phyloP scores from a whole-genome alignment of 202 grass and related monocot species.

The Elaeis oleifera region DNA sequence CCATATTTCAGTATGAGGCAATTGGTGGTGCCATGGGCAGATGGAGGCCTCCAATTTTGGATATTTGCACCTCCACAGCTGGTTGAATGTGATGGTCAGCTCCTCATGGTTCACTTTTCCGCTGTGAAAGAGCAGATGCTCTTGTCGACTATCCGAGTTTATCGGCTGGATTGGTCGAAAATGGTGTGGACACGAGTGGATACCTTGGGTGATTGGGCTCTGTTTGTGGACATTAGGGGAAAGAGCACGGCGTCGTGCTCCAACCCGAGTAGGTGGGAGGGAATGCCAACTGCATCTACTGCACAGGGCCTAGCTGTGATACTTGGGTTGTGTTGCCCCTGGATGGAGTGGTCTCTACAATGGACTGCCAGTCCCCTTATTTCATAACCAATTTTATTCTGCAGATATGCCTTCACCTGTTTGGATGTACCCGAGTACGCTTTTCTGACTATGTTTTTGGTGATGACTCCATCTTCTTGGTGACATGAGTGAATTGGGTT shows the following conservation, averaged over 20 bases:
- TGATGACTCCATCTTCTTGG: too few species aligned
- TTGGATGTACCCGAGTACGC: constrained; percentile 8
- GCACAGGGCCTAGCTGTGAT: background rate
- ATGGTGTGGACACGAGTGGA: constrained; percentile 20
- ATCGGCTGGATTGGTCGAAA: constrained; percentile 24
- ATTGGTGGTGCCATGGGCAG: constrained; percentile 13
- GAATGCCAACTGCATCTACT: constrained; percentile 39
- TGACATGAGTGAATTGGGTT: too few species aligned
- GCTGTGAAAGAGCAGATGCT: background rate
- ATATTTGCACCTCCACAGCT: constrained; percentile 8
- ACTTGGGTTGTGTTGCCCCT: constrained; percentile 14
- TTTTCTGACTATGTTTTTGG: background rate
- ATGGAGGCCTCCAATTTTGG: background rate
- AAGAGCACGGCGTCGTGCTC: constrained; percentile 24
- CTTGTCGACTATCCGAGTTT: background rate
- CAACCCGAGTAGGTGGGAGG: constrained; percentile 34
- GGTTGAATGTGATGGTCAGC: constrained; percentile 35
- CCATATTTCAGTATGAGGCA: constrained; percentile 24
- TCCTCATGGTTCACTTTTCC: constrained; percentile 28
- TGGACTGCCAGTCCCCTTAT: background rate
- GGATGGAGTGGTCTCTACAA: constrained; percentile 4
- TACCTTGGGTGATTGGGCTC: constrained; percentile 27
- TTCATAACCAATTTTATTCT: background rate
- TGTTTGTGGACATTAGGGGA: constrained; percentile 28
- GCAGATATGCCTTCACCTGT: background rate